Base-by-base conservation (phyloP, 2,329 filamentous ascomycete genomes). In the Furcasterigmium sp. region DNA sequence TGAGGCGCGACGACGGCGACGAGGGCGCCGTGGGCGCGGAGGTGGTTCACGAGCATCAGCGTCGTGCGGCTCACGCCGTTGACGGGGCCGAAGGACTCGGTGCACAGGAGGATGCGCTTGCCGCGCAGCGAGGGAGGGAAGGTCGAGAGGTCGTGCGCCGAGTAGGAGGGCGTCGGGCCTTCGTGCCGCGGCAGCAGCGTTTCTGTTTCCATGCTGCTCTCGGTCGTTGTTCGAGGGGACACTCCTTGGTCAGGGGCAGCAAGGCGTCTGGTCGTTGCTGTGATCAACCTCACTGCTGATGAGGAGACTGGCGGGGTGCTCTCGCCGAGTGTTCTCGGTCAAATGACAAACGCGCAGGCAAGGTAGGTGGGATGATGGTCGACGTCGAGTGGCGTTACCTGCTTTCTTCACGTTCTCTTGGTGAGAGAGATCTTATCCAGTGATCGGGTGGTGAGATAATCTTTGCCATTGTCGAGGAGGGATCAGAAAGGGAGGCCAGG, bases 61-160 rank as follows among this genome's bases (percentile, higher is more conserved):
- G 84, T 87, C 5, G 83, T 87, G 47, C 82, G 73, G 53, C 79
- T 84, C 37, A 87, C 83, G n/a, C 84, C 83, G 55, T 87, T 87
- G 56, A 87, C 80, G 0, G 83, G 83, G 3, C 82, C 83, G 45
- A 85, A 82, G 1, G 82, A 86, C 57, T 87, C 84, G 13, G 82
- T 86, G 48, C 82, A 84, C 8, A 87, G 72, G 8, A 87, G 63
- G 47, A 87, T 72, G 48, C 75, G 75, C 59, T 80, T 82, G 9
- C 78, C 79, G 29, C 68, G 62, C n/a, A 86, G 68, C 8, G 65
- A 55, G 2, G 56, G 34, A 0, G 74, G 74, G 47, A 78, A 78
- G 30, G 59, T 48, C 10, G 68, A 61, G 41, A 70, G 55, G 45
- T 75, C 65, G 51, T 69, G 65, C 8, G 38, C 11, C 9, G 39